phyloP scores from a whole-genome alignment of 2,329 filamentous ascomycete genomes.

The Ceratocystis huliohia region DNA sequence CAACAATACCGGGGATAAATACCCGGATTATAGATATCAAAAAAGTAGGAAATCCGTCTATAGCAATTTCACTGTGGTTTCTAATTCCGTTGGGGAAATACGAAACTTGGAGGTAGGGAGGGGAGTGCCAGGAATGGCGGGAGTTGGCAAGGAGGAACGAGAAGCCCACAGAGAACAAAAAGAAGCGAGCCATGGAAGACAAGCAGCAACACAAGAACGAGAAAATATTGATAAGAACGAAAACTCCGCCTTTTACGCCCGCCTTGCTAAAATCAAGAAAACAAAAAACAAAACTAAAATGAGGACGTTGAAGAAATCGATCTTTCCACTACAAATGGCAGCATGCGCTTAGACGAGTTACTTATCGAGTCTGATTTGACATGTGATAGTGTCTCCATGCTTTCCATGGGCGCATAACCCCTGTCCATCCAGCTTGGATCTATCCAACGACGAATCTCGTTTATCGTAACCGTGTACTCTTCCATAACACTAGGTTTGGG shows the following conservation, averaged over 20 bases:
- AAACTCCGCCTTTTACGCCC: neutral
- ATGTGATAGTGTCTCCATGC: conserved; percentile 8
- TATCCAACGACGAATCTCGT: conserved; percentile 33
- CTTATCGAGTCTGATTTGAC: neutral
- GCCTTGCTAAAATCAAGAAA: neutral
- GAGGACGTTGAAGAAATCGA: conserved; percentile 2
- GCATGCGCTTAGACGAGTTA: conserved; percentile 5
- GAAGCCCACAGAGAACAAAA: too few relatives aligned
- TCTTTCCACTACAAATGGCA: conserved; percentile 7
- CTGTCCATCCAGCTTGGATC: conserved; percentile 25
- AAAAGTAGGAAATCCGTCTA: too few relatives aligned
- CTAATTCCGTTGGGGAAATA: too few relatives aligned
- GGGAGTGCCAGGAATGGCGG: too few relatives aligned
- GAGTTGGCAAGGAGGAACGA: too few relatives aligned
- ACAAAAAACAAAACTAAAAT: neutral
- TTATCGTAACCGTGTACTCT: conserved; percentile 36
- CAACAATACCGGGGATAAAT: too few relatives aligned
- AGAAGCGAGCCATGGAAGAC: neutral
- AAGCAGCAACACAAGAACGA: neutral
- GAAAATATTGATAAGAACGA: neutral
- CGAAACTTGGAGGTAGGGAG: too few relatives aligned
- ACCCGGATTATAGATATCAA: too few relatives aligned
- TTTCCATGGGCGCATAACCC: neutral
- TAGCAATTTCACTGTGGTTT: too few relatives aligned
- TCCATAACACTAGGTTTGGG: conserved; percentile 34